Percentiles rank a stretch among this genome's conserved stretches.
These are phyloP conservation scores for Phytophthora ohioensis DNA, from an alignment of 352 stramenopile genomes.

Conservation along the genomic window DNA sequence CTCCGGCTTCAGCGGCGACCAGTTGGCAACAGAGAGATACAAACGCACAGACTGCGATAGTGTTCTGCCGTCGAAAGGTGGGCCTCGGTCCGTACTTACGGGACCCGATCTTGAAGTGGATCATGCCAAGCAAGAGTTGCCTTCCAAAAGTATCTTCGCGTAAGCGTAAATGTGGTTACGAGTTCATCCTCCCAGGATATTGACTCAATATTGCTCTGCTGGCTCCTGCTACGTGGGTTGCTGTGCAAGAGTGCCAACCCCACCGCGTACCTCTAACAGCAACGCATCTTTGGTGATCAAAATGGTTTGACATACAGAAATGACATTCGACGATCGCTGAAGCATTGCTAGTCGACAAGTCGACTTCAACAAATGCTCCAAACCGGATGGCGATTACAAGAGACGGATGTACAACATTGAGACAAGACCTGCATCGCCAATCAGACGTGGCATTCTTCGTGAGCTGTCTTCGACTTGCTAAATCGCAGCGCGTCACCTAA, in stretches of 20 bases:
- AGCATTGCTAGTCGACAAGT: slow-evolving; percentile 2
- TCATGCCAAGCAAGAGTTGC: background rate
- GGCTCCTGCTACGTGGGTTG: no score
- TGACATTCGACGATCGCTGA: background rate
- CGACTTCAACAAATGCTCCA: slow-evolving; percentile 1
- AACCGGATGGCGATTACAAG: slow-evolving; percentile 23
- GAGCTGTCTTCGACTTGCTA: slow-evolving; percentile 15
- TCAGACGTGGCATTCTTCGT: slow-evolving; percentile 23
- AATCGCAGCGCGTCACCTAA: background rate
- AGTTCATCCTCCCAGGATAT: no score
- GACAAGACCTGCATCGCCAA: slow-evolving; percentile 24
- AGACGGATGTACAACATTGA: slow-evolving; percentile 12
- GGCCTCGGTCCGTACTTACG: slow-evolving; percentile 5
- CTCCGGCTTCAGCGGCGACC: slow-evolving; percentile 9
- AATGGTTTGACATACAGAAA: background rate
- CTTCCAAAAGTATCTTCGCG: background rate
- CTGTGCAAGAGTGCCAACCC: no score
- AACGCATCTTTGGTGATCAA: background rate
- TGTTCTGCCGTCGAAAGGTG: background rate
- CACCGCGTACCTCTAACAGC: no score
- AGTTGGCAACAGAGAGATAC: background rate
- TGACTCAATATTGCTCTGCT: no score
- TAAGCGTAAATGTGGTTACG: background rate
- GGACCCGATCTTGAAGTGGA: background rate
- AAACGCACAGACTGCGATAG: slow-evolving; percentile 2